Conservation (phyloP, 345 rosid species). For the Passiflora organensis region DNA sequence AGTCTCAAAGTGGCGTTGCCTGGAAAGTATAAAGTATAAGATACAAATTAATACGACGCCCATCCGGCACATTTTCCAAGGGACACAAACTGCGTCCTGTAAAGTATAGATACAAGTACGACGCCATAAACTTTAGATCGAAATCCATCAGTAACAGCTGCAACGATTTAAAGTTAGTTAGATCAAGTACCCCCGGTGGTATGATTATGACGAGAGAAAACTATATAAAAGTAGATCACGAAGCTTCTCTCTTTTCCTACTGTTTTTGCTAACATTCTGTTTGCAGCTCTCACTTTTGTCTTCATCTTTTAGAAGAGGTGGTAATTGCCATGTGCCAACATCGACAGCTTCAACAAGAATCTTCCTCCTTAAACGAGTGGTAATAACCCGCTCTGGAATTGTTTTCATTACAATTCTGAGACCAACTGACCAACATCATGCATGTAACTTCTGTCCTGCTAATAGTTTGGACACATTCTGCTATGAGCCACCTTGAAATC, state of each 20-base stretch:
- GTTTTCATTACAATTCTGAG: too few relatives aligned
- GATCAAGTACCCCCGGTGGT: not conserved
- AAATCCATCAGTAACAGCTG: too few relatives aligned
- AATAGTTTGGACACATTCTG: too few relatives aligned
- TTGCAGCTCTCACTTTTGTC: conserved; percentile 23
- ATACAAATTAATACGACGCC: too few relatives aligned
- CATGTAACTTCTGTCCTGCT: too few relatives aligned
- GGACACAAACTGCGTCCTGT: not conserved
- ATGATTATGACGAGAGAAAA: conserved; percentile 4
- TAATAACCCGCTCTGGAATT: too few relatives aligned
- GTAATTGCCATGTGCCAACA: not conserved
- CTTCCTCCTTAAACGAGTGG: not conserved
- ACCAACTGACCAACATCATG: too few relatives aligned
- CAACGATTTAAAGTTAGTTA: too few relatives aligned
- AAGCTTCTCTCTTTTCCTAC: conserved; percentile 12
- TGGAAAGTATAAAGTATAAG: too few relatives aligned
- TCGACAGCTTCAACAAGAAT: not conserved
- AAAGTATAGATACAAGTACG: not conserved
- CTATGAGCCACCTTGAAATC: too few relatives aligned
- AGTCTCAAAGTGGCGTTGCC: too few relatives aligned
- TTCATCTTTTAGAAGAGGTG: conserved; percentile 2
- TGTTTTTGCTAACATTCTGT: conserved; percentile 20
- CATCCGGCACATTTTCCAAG: not conserved
- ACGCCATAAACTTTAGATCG: too few relatives aligned
- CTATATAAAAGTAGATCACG: conserved; percentile 12